Evolutionary conservation across 768 basidiomycete species (phyloP).

Genomic region (Tulasnella sp.): DNA sequence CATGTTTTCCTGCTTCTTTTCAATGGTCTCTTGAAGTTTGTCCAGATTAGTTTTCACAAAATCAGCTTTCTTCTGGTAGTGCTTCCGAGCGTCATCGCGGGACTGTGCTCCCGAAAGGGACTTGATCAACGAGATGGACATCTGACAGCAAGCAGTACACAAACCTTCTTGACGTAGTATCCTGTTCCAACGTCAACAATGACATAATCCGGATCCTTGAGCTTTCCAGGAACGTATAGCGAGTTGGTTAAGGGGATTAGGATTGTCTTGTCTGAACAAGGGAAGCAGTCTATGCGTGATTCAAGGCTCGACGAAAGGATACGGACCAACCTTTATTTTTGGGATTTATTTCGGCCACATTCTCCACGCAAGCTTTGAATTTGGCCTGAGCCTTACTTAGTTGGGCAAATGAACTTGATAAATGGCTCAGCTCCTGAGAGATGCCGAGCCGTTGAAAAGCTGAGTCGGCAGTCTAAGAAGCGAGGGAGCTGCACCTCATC

Average conservation of each 20-base stretch:
- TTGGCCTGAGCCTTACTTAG: slow-evolving; percentile 89
- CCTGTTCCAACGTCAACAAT: slow-evolving; percentile 95
- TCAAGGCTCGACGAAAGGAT: slow-evolving; percentile 30
- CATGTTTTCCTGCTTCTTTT: slow-evolving; percentile 85
- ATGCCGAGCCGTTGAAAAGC: background rate
- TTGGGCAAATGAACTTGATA: slow-evolving; percentile 85
- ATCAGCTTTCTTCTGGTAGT: slow-evolving; percentile 72
- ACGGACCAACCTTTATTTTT: background rate
- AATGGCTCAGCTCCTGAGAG: slow-evolving; percentile 75
- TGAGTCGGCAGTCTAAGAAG: background rate
- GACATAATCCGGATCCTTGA: slow-evolving; percentile 72
- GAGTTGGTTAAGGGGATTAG: slow-evolving; percentile 91
- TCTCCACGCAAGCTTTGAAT: slow-evolving; percentile 78
- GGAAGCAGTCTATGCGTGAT: background rate
- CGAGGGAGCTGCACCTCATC: slow-evolving; percentile 57
- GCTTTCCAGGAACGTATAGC: slow-evolving; percentile 86
- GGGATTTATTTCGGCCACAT: slow-evolving; percentile 54
- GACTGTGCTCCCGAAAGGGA: slow-evolving; percentile 38
- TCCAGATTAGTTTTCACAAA: slow-evolving; percentile 79
- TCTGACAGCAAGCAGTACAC: slow-evolving; percentile 5
- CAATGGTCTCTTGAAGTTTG: slow-evolving; percentile 75
- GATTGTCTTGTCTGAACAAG: slow-evolving; percentile 63
- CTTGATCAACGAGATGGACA: background rate
- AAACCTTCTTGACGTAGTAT: slow-evolving; percentile 90
- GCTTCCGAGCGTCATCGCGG: slow-evolving; percentile 62